Conservation (phyloP, 2,329 filamentous ascomycete genomes). For the Arthrobotrys musiformis region DNA sequence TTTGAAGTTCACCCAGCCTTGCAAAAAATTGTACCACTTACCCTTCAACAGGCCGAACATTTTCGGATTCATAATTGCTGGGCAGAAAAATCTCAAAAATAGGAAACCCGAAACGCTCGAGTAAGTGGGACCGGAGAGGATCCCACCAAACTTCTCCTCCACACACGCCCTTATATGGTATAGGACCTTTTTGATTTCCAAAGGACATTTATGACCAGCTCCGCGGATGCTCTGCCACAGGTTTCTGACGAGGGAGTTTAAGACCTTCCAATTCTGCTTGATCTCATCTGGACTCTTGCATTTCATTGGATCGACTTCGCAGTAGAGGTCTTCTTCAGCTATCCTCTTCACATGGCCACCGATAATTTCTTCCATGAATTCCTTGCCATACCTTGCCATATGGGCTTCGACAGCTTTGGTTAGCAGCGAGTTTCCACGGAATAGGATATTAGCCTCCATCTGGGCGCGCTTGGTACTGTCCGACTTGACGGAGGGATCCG, state of each 20-base stretch:
- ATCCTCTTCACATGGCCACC: slow-evolving; percentile 88
- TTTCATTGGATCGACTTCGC: slow-evolving; percentile 92
- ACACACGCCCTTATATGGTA: slow-evolving; percentile 74
- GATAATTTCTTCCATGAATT: slow-evolving; percentile 88
- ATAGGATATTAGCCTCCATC: slow-evolving; percentile 91
- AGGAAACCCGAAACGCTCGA: slow-evolving; percentile 77
- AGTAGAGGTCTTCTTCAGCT: slow-evolving; percentile 88
- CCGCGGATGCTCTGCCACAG: slow-evolving; percentile 73
- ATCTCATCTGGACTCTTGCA: slow-evolving; percentile 71
- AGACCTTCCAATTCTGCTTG: slow-evolving; percentile 73
- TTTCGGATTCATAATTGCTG: slow-evolving; percentile 75
- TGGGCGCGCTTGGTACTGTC: slow-evolving; percentile 82
- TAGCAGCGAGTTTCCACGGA: slow-evolving; percentile 91
- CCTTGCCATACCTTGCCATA: slow-evolving; percentile 92
- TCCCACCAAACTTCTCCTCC: slow-evolving; percentile 76
- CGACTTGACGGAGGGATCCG: slow-evolving; percentile 69
- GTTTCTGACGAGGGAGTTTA: slow-evolving; percentile 68
- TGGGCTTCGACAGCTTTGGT: slow-evolving; percentile 94
- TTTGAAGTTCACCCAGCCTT: background rate
- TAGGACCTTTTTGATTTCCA: slow-evolving; percentile 73
- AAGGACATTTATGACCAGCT: slow-evolving; percentile 70
- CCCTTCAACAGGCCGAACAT: slow-evolving; percentile 75
- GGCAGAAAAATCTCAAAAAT: slow-evolving; percentile 76
- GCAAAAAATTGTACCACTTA: slow-evolving; percentile 61
- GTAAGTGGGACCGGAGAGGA: slow-evolving; percentile 73